phyloP scores from a whole-genome alignment of 1,284 basidiomycete species.

The Malassezia vespertilionis region DNA sequence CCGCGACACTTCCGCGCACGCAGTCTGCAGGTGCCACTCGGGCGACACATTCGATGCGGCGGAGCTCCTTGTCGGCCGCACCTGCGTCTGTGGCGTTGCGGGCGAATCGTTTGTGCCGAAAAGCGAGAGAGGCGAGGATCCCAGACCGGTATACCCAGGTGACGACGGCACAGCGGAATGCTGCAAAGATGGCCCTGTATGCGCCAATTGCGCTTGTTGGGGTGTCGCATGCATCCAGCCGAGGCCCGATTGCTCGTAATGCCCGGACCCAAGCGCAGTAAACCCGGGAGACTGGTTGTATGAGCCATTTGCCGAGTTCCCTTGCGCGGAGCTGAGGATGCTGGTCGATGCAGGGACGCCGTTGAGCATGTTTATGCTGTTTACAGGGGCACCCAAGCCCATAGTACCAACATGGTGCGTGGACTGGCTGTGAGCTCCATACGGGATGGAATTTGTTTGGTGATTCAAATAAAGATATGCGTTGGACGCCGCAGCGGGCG shows the following conservation, averaged over 20 bases:
- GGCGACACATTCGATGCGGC: slow-evolving; percentile 22
- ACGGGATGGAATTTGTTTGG: slow-evolving; percentile 8
- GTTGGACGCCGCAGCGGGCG: slow-evolving; percentile 12
- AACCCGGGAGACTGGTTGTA: background rate
- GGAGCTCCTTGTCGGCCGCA: slow-evolving; percentile 6
- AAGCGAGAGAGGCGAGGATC: slow-evolving; percentile 27
- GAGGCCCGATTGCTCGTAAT: background rate
- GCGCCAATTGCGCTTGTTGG: no score
- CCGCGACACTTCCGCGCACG: slow-evolving; percentile 49
- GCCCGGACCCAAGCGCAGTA: background rate
- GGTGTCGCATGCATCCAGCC: no score
- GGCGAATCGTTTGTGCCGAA: slow-evolving; percentile 26
- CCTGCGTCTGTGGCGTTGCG: slow-evolving; percentile 1
- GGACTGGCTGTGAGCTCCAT: background rate
- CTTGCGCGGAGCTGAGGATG: background rate
- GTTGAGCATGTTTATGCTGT: background rate
- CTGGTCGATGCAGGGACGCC: background rate
- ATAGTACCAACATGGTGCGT: background rate
- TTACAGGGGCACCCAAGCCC: background rate
- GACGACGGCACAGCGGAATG: slow-evolving; percentile 32
- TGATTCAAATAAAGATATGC: slow-evolving; percentile 17
- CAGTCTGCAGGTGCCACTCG: slow-evolving; percentile 44
- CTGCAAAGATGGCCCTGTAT: slow-evolving; percentile 25
- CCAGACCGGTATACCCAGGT: slow-evolving; percentile 26
- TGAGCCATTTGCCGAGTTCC: background rate